A percentile compares a stretch with the other conserved stretches of the same genome.
Conservation (phyloP, 257 asterid species). For the Voacanga thouarsii region DNA sequence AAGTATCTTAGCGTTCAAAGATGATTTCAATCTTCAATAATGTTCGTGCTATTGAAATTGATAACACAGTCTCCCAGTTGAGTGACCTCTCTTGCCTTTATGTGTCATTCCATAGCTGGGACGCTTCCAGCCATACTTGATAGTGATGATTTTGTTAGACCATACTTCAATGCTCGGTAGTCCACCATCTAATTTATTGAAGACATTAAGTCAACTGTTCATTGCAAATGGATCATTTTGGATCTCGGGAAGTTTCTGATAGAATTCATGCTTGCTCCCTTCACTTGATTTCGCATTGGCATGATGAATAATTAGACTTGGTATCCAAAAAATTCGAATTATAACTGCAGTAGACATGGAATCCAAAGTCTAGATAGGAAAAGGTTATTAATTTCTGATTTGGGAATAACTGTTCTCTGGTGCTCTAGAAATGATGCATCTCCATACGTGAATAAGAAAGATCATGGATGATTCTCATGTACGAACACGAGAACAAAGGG, state of each 20-base stretch:
- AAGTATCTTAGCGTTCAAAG: background rate
- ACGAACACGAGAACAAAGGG: background rate
- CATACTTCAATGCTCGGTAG: slow-evolving; percentile 12
- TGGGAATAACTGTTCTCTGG: background rate
- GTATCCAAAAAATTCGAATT: no score
- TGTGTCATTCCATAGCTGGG: background rate
- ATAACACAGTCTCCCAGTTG: slow-evolving; percentile 9
- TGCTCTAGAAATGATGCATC: background rate
- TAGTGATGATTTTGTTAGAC: slow-evolving; percentile 25
- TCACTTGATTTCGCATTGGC: background rate
- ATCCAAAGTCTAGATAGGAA: no score
- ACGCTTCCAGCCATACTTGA: slow-evolving; percentile 28
- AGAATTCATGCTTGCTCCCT: no score
- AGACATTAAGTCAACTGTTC: slow-evolving; percentile 2
- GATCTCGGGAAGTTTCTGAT: background rate
- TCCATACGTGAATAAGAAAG: background rate
- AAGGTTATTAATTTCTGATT: background rate
- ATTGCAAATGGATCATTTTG: background rate
- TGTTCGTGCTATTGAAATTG: background rate
- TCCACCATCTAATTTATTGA: slow-evolving; percentile 4
- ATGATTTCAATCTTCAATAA: slow-evolving; percentile 3
- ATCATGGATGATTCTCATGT: slow-evolving; percentile 7
- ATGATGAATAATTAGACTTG: background rate
- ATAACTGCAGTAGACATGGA: no score
- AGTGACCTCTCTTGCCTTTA: background rate